Evolutionary conservation across 306 rosid species (phyloP).

Genomic region (Dalbergia cochinchinensis): DNA sequence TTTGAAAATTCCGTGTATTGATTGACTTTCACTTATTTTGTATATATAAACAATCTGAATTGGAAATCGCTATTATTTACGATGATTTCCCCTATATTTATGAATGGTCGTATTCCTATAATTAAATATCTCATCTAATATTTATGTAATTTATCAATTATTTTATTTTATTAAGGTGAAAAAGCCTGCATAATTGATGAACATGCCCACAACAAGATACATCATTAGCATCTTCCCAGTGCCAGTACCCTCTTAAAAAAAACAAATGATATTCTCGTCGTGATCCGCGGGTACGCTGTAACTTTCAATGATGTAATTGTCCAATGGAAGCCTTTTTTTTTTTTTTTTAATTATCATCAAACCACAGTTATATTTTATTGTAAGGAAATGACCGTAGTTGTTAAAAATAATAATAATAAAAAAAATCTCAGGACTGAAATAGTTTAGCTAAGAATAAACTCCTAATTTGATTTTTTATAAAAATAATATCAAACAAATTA

Average conservation of each 20-base stretch:
- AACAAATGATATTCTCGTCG: neutral
- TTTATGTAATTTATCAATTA: too few species aligned
- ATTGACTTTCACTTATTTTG: too few species aligned
- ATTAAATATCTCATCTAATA: too few species aligned
- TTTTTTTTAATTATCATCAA: neutral
- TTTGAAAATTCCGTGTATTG: too few species aligned
- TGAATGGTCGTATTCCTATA: too few species aligned
- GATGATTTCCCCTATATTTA: too few species aligned
- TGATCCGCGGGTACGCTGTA: neutral
- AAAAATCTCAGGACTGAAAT: neutral
- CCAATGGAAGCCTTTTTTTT: neutral
- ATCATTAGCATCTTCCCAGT: neutral
- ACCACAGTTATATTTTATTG: neutral
- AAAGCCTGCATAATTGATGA: neutral
- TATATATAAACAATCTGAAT: too few species aligned
- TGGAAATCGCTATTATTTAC: too few species aligned
- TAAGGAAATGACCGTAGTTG: neutral
- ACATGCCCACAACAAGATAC: neutral
- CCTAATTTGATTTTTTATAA: too few species aligned
- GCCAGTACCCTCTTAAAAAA: neutral
- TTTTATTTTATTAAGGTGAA: too few species aligned
- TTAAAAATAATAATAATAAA: neutral
- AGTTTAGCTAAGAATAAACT: neutral
- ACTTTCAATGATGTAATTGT: neutral
- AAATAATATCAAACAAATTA: too few species aligned